phyloP scores from a whole-genome alignment of 2,329 filamentous ascomycete species.

The Aspergillus sclerotialis region DNA sequence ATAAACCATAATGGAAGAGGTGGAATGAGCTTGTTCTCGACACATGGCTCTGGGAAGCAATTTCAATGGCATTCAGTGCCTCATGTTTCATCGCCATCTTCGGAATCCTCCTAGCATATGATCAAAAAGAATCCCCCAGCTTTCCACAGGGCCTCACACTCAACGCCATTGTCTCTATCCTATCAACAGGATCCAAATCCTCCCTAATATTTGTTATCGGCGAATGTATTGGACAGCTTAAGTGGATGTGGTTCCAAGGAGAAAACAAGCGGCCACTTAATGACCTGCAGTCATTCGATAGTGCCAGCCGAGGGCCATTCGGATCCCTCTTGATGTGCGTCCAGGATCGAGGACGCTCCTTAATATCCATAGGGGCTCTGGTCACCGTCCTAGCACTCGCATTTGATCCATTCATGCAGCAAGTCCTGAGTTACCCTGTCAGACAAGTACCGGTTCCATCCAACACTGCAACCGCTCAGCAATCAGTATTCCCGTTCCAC shows the following conservation, averaged over 20 bases:
- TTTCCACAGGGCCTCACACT: conserved; percentile 2
- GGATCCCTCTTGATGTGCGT: conserved; percentile 9
- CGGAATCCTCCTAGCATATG: conserved; percentile 1
- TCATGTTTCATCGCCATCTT: conserved; percentile 3
- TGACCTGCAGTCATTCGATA: conserved; percentile 11
- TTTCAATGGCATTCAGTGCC: conserved; percentile 2
- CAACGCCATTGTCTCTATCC: conserved; percentile 6
- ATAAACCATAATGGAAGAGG: too few species aligned
- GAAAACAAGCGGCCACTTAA: conserved; percentile 5
- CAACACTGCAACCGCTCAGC: background rate
- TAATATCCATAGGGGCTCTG: conserved; percentile 9
- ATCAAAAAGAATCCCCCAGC: background rate
- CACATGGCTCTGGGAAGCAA: conserved; percentile 3
- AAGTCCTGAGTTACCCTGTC: conserved; percentile 4
- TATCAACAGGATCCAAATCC: conserved; percentile 3
- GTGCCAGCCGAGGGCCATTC: conserved; percentile 16
- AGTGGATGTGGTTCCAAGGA: conserved; percentile 16
- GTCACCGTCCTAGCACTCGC: conserved; percentile 10
- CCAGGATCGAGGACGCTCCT: conserved; percentile 3
- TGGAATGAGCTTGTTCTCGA: background rate
- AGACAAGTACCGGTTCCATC: background rate
- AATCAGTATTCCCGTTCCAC: background rate
- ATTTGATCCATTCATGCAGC: conserved; percentile 17
- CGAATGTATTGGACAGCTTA: conserved; percentile 13
- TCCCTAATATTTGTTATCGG: conserved; percentile 2